Evolutionary conservation across 495 filamentous ascomycete genomes (phyloP).

Genomic region (Pseudomonodictys pantanalensis): DNA sequence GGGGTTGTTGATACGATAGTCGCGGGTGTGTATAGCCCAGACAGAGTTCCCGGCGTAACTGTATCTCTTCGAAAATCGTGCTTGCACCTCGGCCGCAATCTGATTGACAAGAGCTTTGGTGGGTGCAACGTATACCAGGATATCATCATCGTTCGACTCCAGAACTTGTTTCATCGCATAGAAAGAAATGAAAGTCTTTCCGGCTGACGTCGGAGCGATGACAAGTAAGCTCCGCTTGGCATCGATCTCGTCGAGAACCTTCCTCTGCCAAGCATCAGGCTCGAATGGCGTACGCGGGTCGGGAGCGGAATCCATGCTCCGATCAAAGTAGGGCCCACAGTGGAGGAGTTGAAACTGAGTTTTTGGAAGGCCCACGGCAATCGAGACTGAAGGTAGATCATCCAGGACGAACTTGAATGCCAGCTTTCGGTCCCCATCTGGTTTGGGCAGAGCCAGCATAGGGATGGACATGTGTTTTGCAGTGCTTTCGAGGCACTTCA

Average conservation of each 20-base stretch:
- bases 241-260: conserved; percentile 72
- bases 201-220: conserved; percentile 72
- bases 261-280: conserved; percentile 73
- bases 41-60: conserved; percentile 59
- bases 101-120: conserved; percentile 83
- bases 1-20: conserved; percentile 68
- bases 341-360: conserved; percentile 62
- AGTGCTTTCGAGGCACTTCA: conserved; percentile 27
- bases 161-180: conserved; percentile 78
- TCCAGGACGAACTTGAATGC: conserved; percentile 43
- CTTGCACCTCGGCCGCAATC: conserved; percentile 71
- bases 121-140: conserved; percentile 75
- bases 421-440: conserved; percentile 37
- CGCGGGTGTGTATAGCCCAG: conserved; percentile 77
- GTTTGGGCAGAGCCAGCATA: conserved; percentile 16
- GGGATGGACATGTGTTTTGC: conserved; percentile 39
- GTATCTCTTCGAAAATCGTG: conserved; percentile 63
- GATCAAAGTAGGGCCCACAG: conserved; percentile 71
- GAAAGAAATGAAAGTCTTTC: conserved; percentile 63
- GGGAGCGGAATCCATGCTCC: conserved; percentile 62
- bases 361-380: conserved; percentile 35
- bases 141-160: conserved; percentile 59
- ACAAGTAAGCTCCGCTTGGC: conserved; percentile 65
- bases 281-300: conserved; percentile 66
- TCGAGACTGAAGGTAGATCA: conserved; percentile 12